Evolutionary conservation across 1,284 basidiomycete genomes (phyloP), one percentile per base, ranked within the genome.

Genomic region (Somion occarium): DNA sequence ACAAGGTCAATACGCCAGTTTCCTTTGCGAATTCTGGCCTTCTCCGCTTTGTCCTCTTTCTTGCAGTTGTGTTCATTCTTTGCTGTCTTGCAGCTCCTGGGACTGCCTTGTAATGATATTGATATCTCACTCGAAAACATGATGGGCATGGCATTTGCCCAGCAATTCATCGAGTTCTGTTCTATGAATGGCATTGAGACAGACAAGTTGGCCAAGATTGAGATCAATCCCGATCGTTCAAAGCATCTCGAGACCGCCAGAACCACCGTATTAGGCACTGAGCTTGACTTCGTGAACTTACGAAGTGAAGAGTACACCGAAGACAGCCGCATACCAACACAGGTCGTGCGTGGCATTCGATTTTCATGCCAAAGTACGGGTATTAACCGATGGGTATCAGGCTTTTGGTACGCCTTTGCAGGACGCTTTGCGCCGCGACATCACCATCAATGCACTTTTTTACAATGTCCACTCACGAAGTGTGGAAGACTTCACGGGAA

Each of bases 211-310:
- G 73, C 88, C 20, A 92, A 87, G 63, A 94, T 99, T 53, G 92
- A 91, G 49, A 88, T 88, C 55, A 98, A 99, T 62, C 96, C 97
- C 0, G 93, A 96, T 44, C 97, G 99, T 72, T 96, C 92, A 50
- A 99, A 99, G 68, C 97, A 98, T 69, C 78, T 99, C 30, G 96
- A 99, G 70, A 98, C 97, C 0, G 96, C 94, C 0, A 89, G 88
- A n/a, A 89, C 93, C 26, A 83, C 80, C 26, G 74, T 99, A 23
- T 75, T 93, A 46, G 94, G 83, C 2, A 73, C 92, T 44, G 91
- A 94, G 53, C 75, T 99, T 48, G 97, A 99, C 68, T 88, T 98
- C 61, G 97, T 99, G 11, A 98, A 98, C 64, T 73, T 99, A 44
- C 75, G 97, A 52, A 91, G 86, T 55, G 97, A 98, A 68, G 93